Conservation (phyloP, 352 stramenopile genomes). For the Phytophthora constricta region DNA sequence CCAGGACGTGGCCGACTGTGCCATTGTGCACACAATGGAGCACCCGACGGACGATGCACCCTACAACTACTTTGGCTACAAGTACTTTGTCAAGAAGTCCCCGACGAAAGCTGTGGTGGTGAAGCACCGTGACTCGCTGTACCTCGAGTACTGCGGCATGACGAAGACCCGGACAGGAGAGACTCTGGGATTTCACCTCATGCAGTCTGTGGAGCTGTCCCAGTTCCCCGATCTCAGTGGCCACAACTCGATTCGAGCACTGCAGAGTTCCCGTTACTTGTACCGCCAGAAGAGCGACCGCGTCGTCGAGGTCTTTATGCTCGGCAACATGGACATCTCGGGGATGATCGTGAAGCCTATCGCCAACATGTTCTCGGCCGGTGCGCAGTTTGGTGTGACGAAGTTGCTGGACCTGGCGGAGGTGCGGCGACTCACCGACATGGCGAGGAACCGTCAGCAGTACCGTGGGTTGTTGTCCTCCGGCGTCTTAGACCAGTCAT, state of each 20-base stretch:
- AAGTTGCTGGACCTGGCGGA: conserved; percentile 54
- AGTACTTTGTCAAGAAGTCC: conserved; percentile 61
- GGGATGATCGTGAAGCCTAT: conserved; percentile 45
- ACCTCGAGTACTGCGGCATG: conserved; percentile 53
- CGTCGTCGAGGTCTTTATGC: conserved; percentile 57
- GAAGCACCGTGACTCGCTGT: conserved; percentile 43
- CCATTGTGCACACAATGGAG: conserved; percentile 60
- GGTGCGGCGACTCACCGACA: conserved; percentile 50
- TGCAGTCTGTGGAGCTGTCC: conserved; percentile 47
- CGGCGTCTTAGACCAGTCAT: conserved; percentile 14
- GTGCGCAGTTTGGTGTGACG: conserved; percentile 52
- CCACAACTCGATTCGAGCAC: conserved; percentile 48
- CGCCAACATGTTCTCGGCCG: conserved; percentile 44
- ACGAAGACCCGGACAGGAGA: conserved; percentile 38
- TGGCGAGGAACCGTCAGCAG: conserved; percentile 32
- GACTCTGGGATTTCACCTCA: conserved; percentile 50
- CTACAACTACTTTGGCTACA: conserved; percentile 60
- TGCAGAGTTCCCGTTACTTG: conserved; percentile 55
- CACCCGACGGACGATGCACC: conserved; percentile 46
- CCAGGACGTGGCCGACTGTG: conserved; percentile 60
- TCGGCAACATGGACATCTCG: conserved; percentile 44
- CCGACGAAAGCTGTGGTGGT: conserved; percentile 38
- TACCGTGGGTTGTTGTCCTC: conserved; percentile 18
- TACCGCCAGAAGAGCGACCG: conserved; percentile 60
- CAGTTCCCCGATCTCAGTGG: conserved; percentile 49